These are phyloP conservation scores for Aspergillus pseudoterreus DNA, from an alignment of 2,329 filamentous ascomycete species.

Conservation along the genomic window DNA sequence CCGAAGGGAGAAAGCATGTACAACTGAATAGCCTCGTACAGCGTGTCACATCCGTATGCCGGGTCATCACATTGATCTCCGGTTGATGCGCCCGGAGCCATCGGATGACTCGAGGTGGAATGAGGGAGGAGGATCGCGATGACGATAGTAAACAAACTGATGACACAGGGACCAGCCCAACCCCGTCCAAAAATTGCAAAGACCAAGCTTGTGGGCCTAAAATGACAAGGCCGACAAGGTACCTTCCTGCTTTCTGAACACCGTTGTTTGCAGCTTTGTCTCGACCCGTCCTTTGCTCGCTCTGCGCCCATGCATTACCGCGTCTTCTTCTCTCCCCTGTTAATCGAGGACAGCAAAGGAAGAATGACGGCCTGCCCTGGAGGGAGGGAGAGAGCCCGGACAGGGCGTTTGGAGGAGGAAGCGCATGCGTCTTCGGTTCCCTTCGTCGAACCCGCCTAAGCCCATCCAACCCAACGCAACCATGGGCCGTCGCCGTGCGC, in stretches of 20 bases:
- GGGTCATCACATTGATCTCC: constrained; percentile 10
- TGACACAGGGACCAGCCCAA: background rate
- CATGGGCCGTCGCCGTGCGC: constrained; percentile 10
- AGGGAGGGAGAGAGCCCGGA: constrained; percentile 9
- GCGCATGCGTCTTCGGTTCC: constrained; percentile 1
- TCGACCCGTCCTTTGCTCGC: constrained; percentile 17
- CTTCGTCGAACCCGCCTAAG: background rate
- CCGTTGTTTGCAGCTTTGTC: constrained; percentile 8
- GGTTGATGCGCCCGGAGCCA: constrained; percentile 4
- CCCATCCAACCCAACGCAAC: background rate
- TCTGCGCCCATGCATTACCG: constrained; percentile 7
- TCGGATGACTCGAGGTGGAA: constrained; percentile 4
- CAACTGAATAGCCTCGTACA: constrained; percentile 12
- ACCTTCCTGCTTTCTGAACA: background rate
- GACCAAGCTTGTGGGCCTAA: background rate
- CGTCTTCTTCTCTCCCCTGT: background rate
- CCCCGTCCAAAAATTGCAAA: background rate
- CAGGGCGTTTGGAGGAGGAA: constrained; percentile 5
- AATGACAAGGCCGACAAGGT: constrained; percentile 1
- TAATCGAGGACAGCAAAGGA: too few species aligned
- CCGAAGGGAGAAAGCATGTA: constrained; percentile 6
- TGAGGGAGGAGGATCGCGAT: too few species aligned
- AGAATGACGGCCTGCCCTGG: background rate
- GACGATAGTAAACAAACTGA: too few species aligned
- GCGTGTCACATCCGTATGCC: constrained; percentile 11